Evolutionary conservation across 306 rosid genomes (phyloP).

Genomic region (Vigna reflexopilosa): DNA sequence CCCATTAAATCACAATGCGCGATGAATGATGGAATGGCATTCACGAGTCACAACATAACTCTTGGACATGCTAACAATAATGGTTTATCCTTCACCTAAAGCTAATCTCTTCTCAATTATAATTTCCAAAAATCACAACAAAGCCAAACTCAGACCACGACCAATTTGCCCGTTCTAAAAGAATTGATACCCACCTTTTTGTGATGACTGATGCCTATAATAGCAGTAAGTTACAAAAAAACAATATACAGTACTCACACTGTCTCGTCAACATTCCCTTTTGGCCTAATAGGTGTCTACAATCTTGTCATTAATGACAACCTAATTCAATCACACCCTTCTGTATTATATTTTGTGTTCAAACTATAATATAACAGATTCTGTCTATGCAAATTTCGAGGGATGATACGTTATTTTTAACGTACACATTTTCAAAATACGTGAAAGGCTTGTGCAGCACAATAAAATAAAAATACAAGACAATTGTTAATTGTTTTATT

Average conservation of each 20-base stretch:
- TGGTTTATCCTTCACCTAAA: neutral
- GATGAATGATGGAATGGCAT: conserved; percentile 32
- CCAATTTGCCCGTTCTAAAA: conserved; percentile 26
- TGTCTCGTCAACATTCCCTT: conserved; percentile 9
- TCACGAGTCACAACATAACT: neutral
- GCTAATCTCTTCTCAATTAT: neutral
- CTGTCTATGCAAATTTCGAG: neutral
- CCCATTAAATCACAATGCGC: conserved; percentile 32
- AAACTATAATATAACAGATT: neutral
- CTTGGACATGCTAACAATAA: conserved; percentile 10
- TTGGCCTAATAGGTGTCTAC: conserved; percentile 23
- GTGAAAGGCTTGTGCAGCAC: neutral
- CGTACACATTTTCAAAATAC: neutral
- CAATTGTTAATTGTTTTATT: conserved; percentile 16
- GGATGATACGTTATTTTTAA: neutral
- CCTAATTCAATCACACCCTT: neutral
- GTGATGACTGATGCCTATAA: neutral
- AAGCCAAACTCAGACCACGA: neutral
- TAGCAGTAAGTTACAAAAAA: conserved; percentile 9
- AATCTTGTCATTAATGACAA: neutral
- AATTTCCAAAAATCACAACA: neutral
- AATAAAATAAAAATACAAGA: neutral
- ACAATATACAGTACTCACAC: neutral
- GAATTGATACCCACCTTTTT: conserved; percentile 27
- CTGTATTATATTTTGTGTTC: neutral